Evolutionary conservation across 1,284 basidiomycete species (phyloP).

Genomic region (Ganoderma sinense): DNA sequence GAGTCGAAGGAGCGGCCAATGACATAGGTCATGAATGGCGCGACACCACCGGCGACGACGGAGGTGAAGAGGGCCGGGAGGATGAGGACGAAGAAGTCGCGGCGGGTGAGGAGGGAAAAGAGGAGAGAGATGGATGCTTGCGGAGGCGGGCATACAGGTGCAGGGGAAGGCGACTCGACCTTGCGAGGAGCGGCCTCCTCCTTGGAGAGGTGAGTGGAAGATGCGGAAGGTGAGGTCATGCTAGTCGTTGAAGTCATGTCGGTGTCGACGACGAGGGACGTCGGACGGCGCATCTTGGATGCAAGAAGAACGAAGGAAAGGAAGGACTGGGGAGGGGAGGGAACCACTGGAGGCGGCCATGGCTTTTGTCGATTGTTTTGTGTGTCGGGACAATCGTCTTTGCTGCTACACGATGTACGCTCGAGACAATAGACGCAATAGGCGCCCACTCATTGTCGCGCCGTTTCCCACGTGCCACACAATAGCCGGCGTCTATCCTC

Average conservation of each 20-base stretch:
- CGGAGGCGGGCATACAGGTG: conserved; percentile 44
- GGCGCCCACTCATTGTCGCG: conserved; percentile 26
- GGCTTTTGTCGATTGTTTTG: conserved; percentile 42
- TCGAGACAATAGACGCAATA: conserved; percentile 25
- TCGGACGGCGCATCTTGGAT: conserved; percentile 44
- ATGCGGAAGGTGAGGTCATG: conserved; percentile 37
- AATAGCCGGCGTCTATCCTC: conserved; percentile 26
- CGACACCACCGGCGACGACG: conserved; percentile 77
- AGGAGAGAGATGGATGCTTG: conserved; percentile 64
- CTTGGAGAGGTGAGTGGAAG: conserved; percentile 37
- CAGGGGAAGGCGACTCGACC: conserved; percentile 30
- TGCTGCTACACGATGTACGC: conserved; percentile 6
- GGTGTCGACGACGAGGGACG: conserved; percentile 44
- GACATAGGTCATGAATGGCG: conserved; percentile 93
- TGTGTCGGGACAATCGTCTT: conserved; percentile 28
- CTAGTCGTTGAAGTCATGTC: conserved; percentile 38
- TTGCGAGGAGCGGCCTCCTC: conserved; percentile 34
- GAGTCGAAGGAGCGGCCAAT: conserved; percentile 88
- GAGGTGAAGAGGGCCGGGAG: conserved; percentile 79
- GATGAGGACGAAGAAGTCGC: conserved; percentile 66
- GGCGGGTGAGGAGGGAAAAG: conserved; percentile 68
- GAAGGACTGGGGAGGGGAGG: conserved; percentile 27
- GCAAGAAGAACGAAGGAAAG: conserved; percentile 33
- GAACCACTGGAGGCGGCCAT: conserved; percentile 31
- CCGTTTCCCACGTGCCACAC: conserved; percentile 29